phyloP scores from a whole-genome alignment of 768 basidiomycete species.

The Russula lepida region DNA sequence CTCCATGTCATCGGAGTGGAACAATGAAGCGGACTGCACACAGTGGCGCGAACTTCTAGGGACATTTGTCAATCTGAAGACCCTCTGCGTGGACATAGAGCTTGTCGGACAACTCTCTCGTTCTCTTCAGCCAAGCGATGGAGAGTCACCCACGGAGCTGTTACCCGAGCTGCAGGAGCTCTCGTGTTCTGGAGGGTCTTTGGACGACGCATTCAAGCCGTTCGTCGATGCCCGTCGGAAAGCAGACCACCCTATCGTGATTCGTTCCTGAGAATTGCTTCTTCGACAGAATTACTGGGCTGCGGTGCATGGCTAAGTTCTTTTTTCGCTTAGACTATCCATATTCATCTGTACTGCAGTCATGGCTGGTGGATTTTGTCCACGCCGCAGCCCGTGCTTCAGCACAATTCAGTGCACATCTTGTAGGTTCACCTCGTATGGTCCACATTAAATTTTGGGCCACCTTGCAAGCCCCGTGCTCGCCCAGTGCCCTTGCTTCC shows the following conservation, averaged over 20 bases:
- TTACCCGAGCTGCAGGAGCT: background rate
- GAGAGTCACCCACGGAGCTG: background rate
- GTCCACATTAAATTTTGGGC: too few species aligned
- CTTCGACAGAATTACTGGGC: background rate
- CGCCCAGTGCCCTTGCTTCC: too few species aligned
- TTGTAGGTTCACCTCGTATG: too few species aligned
- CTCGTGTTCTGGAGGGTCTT: background rate
- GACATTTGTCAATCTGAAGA: background rate
- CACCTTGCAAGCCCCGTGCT: too few species aligned
- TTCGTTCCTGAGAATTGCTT: background rate
- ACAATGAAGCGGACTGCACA: background rate
- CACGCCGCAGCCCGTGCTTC: too few species aligned
- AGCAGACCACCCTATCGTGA: background rate
- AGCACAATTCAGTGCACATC: too few species aligned
- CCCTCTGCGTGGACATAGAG: background rate
- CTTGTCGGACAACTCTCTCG: background rate
- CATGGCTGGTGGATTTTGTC: too few species aligned
- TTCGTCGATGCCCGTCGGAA: background rate
- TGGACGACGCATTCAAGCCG: background rate
- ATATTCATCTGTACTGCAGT: background rate
- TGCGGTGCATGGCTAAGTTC: background rate
- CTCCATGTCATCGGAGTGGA: background rate
- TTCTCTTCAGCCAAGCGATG: background rate
- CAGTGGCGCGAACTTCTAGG: background rate
- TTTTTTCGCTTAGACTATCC: background rate